Evolutionary conservation across 1,284 basidiomycete species (phyloP).

Genomic region (Heterobasidion irregulare): DNA sequence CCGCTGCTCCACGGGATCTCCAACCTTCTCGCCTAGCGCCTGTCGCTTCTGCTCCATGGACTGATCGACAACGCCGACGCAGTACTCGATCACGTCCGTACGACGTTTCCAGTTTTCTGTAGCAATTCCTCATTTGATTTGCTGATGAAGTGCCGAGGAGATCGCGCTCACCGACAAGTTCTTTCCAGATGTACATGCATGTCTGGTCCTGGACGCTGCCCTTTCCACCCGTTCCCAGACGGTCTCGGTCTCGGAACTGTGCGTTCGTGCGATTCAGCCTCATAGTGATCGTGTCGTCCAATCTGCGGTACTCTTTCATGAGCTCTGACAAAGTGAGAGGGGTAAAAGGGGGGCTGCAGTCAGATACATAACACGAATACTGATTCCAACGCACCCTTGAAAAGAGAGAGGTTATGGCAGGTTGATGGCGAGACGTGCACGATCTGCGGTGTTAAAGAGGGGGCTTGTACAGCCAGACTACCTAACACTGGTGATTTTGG

Average conservation of each 20-base stretch:
- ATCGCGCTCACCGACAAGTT: constrained; percentile 64
- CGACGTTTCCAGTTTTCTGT: constrained; percentile 80
- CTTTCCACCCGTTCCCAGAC: constrained; percentile 30
- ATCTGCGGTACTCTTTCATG: constrained; percentile 75
- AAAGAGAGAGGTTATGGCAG: constrained; percentile 73
- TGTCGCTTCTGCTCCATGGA: constrained; percentile 53
- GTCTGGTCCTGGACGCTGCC: constrained; percentile 60
- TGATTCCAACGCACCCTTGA: constrained; percentile 58
- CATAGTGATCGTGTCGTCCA: constrained; percentile 82
- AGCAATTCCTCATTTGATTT: neutral
- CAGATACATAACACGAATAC: neutral
- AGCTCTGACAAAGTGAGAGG: constrained; percentile 50
- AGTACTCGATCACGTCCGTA: constrained; percentile 74
- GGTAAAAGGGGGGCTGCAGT: neutral
- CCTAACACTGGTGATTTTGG: constrained; percentile 49
- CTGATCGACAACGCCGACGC: constrained; percentile 62
- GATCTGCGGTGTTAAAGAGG: constrained; percentile 45
- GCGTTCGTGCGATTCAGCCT: constrained; percentile 79
- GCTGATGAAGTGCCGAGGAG: constrained; percentile 5
- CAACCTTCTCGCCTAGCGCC: constrained; percentile 31
- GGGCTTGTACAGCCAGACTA: constrained; percentile 61
- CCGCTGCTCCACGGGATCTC: constrained; percentile 37
- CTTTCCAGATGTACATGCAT: constrained; percentile 74
- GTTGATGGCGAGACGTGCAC: constrained; percentile 62
- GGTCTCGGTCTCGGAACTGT: constrained; percentile 67